Evolutionary conservation across 2,329 filamentous ascomycete species (phyloP).

Genomic region (Pseudodiploospora longispora): DNA sequence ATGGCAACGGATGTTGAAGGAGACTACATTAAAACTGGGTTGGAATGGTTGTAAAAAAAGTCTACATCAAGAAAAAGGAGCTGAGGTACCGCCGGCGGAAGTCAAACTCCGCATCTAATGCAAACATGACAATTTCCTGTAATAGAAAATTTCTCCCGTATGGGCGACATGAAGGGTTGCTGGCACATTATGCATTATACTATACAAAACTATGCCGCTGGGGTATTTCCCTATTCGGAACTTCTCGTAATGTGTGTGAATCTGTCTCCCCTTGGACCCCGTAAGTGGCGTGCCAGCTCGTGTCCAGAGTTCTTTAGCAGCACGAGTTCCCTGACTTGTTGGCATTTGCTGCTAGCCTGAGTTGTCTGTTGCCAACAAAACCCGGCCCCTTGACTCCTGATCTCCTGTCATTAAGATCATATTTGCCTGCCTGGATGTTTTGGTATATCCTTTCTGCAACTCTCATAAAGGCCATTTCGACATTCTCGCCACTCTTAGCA

Average conservation of each 20-base stretch:
- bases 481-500: conserved; percentile 89
- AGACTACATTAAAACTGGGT: conserved; percentile 15
- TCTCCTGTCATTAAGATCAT: conserved; percentile 87
- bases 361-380: conserved; percentile 37
- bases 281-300: conserved; percentile 1
- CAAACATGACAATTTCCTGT: conserved; percentile 17
- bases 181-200: conserved; percentile 24
- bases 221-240: neutral
- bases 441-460: conserved; percentile 93
- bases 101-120: conserved; percentile 21
- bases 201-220: conserved; percentile 17
- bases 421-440: conserved; percentile 91
- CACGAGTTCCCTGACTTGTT: conserved; percentile 35
- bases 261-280: too few species aligned
- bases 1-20: conserved; percentile 3
- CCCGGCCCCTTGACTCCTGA: conserved; percentile 78
- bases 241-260: too few species aligned
- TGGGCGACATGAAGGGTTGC: conserved; percentile 1
- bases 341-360: conserved; percentile 36
- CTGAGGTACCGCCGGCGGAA: conserved; percentile 11
- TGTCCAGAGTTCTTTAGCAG: conserved; percentile 30
- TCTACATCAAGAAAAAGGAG: conserved; percentile 12
- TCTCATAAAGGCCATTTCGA: conserved; percentile 86
- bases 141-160: neutral
- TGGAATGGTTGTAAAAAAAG: conserved; percentile 9